Conservation (phyloP, 345 rosid species). For the Syzygium oleosum region DNA sequence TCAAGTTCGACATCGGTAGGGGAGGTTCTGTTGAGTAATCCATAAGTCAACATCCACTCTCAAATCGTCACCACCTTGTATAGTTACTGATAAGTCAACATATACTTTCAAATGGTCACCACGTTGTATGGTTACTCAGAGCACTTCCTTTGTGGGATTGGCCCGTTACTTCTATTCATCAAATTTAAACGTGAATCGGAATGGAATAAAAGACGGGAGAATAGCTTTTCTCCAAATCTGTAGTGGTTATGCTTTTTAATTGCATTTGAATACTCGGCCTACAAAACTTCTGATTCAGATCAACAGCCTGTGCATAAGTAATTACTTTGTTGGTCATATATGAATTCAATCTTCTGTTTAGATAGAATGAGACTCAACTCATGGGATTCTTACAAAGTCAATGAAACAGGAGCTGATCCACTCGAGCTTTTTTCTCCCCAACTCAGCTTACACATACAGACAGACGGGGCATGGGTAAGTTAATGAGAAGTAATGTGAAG, state of each 20-base stretch:
- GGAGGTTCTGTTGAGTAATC: accelerated
- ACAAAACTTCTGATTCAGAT: not conserved
- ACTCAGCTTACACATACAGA: not conserved
- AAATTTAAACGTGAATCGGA: accelerated
- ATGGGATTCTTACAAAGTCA: not conserved
- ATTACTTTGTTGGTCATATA: not conserved
- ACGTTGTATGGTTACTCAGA: not conserved
- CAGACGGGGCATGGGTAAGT: not conserved
- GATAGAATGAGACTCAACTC: not conserved
- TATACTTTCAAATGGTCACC: accelerated
- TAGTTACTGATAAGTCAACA: not conserved
- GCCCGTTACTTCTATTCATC: not conserved
- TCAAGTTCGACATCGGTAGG: accelerated
- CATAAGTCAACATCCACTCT: not conserved
- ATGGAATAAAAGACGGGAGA: accelerated
- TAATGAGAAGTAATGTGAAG: not conserved
- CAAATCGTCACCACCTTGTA: not conserved
- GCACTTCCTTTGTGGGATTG: not conserved
- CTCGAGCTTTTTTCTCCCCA: not conserved
- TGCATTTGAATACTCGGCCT: not conserved
- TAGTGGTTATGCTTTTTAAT: not conserved
- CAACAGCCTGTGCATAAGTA: not conserved
- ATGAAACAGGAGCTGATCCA: not conserved
- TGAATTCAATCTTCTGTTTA: not conserved
- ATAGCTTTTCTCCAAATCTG: not conserved